phyloP scores from a whole-genome alignment of 2,329 filamentous ascomycete species.

The Penicillium sp. region DNA sequence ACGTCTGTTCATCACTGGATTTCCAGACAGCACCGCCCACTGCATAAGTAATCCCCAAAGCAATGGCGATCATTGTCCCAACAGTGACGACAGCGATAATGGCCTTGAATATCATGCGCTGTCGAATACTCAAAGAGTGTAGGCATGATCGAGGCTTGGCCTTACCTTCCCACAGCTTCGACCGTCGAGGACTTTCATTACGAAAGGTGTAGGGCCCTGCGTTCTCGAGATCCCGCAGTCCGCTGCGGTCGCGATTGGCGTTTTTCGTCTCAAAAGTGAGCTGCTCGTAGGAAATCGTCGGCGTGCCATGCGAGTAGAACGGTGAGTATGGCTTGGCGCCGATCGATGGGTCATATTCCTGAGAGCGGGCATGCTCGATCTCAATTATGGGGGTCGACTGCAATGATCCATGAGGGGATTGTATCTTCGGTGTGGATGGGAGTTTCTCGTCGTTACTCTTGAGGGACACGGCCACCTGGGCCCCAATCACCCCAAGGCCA shows the following conservation, averaged over 20 bases:
- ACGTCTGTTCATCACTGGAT: conserved; percentile 30
- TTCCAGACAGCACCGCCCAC: conserved; percentile 48
- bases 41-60: conserved; percentile 45
- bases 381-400: conserved; percentile 18
- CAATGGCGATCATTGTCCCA: conserved; percentile 47
- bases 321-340: conserved; percentile 45
- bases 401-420: conserved; percentile 13
- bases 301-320: conserved; percentile 45
- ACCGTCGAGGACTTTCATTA: conserved; percentile 25
- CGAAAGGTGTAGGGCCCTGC: conserved; percentile 20
- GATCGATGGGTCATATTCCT: conserved; percentile 40
- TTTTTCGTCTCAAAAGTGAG: conserved; percentile 27
- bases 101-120: conserved; percentile 41
- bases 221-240: conserved; percentile 36
- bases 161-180: conserved; percentile 37
- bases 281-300: conserved; percentile 27
- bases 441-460: conserved; percentile 24
- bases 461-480: conserved; percentile 25
- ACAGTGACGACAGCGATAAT: conserved; percentile 44
- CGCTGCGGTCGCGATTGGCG: conserved; percentile 11
- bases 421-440: conserved; percentile 7
- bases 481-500: conserved; percentile 27
- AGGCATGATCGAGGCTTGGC: conserved; percentile 38
- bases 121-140: conserved; percentile 33
- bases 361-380: conserved; percentile 4